These are phyloP conservation scores for Penicillium cinerascens DNA, from an alignment of 495 filamentous ascomycete species.

Conservation along the genomic window DNA sequence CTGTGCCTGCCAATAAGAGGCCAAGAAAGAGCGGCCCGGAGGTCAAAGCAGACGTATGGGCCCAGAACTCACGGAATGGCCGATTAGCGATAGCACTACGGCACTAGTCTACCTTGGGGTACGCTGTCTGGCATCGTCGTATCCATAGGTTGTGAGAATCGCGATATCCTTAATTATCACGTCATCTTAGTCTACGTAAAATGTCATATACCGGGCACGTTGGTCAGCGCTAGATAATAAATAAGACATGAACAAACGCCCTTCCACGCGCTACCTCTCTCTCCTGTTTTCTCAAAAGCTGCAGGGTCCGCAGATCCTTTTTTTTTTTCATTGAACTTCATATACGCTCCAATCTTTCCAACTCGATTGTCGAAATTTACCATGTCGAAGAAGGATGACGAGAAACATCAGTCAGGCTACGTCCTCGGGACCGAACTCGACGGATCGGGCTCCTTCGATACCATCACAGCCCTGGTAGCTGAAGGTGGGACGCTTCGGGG, in stretches of 20 bases:
- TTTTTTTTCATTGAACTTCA: not conserved
- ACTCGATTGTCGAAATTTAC: not conserved
- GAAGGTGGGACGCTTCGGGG: conserved; percentile 13
- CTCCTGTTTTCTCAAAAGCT: not conserved
- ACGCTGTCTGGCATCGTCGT: not conserved
- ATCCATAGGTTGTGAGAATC: not conserved
- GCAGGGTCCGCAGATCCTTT: not conserved
- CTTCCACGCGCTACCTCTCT: conserved; percentile 1
- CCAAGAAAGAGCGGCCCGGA: not conserved
- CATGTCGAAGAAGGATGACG: conserved; percentile 6
- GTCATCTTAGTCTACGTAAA: not conserved
- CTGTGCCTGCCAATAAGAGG: not conserved
- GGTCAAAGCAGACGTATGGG: not conserved
- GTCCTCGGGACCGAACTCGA: conserved; percentile 10
- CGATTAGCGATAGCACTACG: not conserved
- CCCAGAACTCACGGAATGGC: not conserved
- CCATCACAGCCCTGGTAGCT: conserved; percentile 24
- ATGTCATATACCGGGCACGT: too few relatives aligned
- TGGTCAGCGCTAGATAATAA: not conserved
- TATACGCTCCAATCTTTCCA: not conserved
- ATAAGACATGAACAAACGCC: not conserved
- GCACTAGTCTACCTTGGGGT: not conserved
- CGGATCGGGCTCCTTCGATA: conserved; percentile 14
- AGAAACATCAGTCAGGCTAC: conserved; percentile 12
- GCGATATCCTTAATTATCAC: conserved; percentile 9